Base-by-base conservation (phyloP, 169 alveolate species). In the Neospora caninum region DNA sequence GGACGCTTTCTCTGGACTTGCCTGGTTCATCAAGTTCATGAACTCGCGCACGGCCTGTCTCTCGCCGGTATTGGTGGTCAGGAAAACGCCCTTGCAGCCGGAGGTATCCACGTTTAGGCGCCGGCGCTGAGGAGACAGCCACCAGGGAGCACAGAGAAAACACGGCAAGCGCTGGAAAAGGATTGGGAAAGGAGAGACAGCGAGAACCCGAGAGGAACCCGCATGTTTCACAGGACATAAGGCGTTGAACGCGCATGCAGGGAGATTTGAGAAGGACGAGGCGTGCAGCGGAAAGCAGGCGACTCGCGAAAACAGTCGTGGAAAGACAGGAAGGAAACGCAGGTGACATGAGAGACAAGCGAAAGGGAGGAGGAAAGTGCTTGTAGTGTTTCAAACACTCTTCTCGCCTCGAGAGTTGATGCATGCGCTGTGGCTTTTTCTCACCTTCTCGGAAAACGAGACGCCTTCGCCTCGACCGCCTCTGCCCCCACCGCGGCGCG, bases 391-490 rank as follows among this genome's bases (percentile, higher is more conserved):
- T 53, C 27, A 53, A 7, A 53, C 64, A 53, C 18, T 53, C 64
- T 53, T 70, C 41, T n/a, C 22, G 27, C 86, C 45, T 36, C 45
- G 22, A 6, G 10, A 18, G 29, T n/a, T 43, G 43, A 1, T 36
- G 39, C 31, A 78, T n/a, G 86, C 45, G 86, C 86, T 2, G 39
- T 18, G 9, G 27, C 10, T 16, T 4, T 0, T 16, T 18, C 86
- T 78, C 39, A 78, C 86, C 86, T 78, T 78, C 45, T 78, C 86
- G 27, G 86, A 78, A 43, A 78, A 78, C 27, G 86, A 78, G 86
- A 22, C 86, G 86, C 42, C 42, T 13, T 20, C 86, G 27, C 42
- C 42, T n/a, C 42, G 41, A 2, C 45, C 86, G 86, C 45, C 45
- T 43, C 86, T 20, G 4, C 82, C 22, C 34, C 34, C 82, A 31